These are phyloP conservation scores for Komagataella populi DNA, from an alignment of 805 yeast genomes.

Conservation along the genomic window DNA sequence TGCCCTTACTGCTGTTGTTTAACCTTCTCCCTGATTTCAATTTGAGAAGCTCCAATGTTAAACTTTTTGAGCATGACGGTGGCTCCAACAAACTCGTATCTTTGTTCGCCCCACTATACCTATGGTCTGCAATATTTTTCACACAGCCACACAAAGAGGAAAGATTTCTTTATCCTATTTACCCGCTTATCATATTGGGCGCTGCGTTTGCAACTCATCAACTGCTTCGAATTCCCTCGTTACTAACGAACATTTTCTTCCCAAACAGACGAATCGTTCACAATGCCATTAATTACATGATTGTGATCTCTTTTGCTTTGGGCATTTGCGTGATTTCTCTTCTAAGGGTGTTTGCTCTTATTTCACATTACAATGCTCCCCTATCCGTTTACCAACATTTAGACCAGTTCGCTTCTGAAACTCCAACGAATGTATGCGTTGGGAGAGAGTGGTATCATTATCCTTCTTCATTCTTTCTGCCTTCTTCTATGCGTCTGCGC, in stretches of 20 bases:
- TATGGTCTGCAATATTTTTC: conserved; percentile 60
- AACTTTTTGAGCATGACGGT: neutral
- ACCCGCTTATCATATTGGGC: conserved; percentile 50
- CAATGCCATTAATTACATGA: neutral
- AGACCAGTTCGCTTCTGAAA: conserved; percentile 10
- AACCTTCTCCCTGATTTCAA: conserved; percentile 10
- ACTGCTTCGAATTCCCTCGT: neutral
- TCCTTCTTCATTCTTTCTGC: conserved; percentile 78
- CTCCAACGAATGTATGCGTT: conserved; percentile 42
- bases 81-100: conserved; percentile 4
- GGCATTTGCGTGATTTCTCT: conserved; percentile 19
- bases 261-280: neutral
- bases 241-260: neutral
- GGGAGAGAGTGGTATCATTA: conserved; percentile 94
- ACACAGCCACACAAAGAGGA: conserved; percentile 89
- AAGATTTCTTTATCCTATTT: conserved; percentile 77
- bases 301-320: neutral
- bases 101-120: conserved; percentile 28
- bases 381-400: conserved; percentile 37
- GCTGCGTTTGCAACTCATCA: conserved; percentile 29
- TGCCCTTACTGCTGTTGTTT: conserved; percentile 16
- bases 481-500: conserved; percentile 44
- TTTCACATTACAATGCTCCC: conserved; percentile 64
- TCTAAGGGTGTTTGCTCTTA: conserved; percentile 46
- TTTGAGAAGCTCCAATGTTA: conserved; percentile 2